Evolutionary conservation across 352 stramenopile species (phyloP).

Genomic region (Phytophthora pisi): DNA sequence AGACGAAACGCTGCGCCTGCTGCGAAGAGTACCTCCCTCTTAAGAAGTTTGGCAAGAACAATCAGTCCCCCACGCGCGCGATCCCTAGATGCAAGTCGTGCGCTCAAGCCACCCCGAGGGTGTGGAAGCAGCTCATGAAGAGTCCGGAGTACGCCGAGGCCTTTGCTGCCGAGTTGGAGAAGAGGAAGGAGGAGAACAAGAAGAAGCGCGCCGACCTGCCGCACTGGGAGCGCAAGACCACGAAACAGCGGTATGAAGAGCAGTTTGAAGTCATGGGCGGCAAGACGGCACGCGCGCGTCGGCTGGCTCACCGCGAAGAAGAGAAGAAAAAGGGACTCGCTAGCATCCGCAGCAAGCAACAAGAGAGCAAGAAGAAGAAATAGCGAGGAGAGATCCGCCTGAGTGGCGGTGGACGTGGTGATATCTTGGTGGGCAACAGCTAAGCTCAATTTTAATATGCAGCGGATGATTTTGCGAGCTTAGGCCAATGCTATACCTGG

Average conservation of each 20-base stretch:
- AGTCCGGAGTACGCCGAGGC: constrained; percentile 8
- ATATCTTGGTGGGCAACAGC: background rate
- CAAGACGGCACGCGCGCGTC: constrained; percentile 20
- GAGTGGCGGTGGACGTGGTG: background rate
- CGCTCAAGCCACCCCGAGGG: constrained; percentile 6
- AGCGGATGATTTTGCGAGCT: no score
- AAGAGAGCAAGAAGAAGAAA: constrained; percentile 2
- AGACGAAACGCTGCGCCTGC: constrained; percentile 14
- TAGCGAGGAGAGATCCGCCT: background rate
- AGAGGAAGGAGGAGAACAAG: background rate
- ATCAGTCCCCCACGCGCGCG: background rate
- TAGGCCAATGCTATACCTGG: background rate
- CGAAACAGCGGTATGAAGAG: constrained; percentile 18
- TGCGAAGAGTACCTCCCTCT: constrained; percentile 10
- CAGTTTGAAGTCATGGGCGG: constrained; percentile 13
- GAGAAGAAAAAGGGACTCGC: constrained; percentile 10
- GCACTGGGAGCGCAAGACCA: constrained; percentile 18
- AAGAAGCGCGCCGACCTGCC: constrained; percentile 2
- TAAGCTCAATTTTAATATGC: no score
- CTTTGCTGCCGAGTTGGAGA: constrained; percentile 5
- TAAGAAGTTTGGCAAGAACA: constrained; percentile 10
- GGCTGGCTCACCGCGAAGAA: constrained; percentile 1
- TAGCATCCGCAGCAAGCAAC: background rate
- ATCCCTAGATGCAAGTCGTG: constrained; percentile 24
- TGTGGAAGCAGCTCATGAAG: background rate